Base-by-base conservation (phyloP, 2,329 filamentous ascomycete genomes). In the Conoideocrella luteorostrata region DNA sequence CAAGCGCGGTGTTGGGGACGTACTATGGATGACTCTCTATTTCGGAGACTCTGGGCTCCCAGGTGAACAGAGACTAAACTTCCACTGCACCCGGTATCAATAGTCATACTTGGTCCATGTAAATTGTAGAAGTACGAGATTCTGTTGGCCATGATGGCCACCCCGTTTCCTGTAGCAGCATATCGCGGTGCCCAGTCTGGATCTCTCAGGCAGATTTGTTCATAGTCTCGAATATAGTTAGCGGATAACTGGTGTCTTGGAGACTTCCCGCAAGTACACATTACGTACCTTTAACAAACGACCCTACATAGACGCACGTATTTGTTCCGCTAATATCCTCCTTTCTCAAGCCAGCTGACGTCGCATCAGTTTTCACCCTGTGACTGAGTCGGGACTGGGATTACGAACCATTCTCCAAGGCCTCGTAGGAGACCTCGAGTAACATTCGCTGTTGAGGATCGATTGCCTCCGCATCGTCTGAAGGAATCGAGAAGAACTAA, bases 61-160 rank as follows among this genome's bases (percentile, higher is more conserved):
- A 74, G 57, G 50, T 80, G 72, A 4, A 80, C 63, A 0, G 72
- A 71, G 4, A 77, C 70, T 17, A 80, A 62, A 39, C 71, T 74
- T 10, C 70, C 71, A 20, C 75, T 79, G 56, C 78, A 82, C 17
- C 74, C 78, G 1, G 78, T 80, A 41, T 81, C 77, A 12, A 81
- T 58, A 0, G 74, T 78, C 56, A 79, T 67, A 50, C 73, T 77
- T 2, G 76, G 73, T 0, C 77, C 77, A 11, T 67, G 64, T 13
- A 80, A 59, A 49, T 80, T 69, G 55, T 75, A 77, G 46, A 66
- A 70, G 52, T 78, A 74, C 0, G 74, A 78, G 11, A 80, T 66
- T 1, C 75, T 67, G 52, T 79, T 80, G 3, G 74, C 66, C 57
- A 78, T 65, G 43, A 78, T 72, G 45, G 73, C 71, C 36, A 70